Evolutionary conservation across 805 yeast species (phyloP), one percentile per base, ranked within the genome.

Genomic region (Candida loeiensis): DNA sequence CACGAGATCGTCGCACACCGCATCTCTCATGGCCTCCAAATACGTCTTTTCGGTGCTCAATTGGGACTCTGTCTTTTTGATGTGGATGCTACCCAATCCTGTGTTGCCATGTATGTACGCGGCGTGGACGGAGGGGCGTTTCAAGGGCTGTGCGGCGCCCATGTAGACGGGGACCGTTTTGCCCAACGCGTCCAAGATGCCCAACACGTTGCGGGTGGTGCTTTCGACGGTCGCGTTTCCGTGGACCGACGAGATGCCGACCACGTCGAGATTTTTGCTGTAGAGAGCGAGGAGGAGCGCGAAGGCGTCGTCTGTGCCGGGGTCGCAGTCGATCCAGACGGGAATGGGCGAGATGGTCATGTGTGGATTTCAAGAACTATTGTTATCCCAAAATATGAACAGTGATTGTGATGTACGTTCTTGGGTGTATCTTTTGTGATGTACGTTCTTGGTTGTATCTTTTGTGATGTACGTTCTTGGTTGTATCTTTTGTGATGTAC

Each of bases 241-340:
- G 53, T 79, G 82, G 16, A 81, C 82, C 0, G 91, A 80, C 21
- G 88, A 79, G n/a, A 85, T 70, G 2, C 93, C 95, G 3, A 79
- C 49, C 7, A 85, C 58, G 12, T 75, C 58, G 59, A 78, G 76
- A 18, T 70, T 61, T 0, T 87, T 85, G 46, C 79, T 74, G 52
- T 73, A 76, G 6, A 77, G 64, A 0, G 86, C 78, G 18, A 88
- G 47, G 7, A 85, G 62, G 6, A 88, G 68, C 3, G 93, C 95
- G 33, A 85, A 73, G 1, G 85, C 82, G 52, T 88, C 96, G 54
- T 88, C 96, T 53, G 84, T 93, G 1, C 96, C 95, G 0, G 95
- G 95, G 55, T 88, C 96, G 59, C 96, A 88, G 61, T 88, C 96
- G 9, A 88, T 59, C 95, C 95, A 88, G 4, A 88, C 53, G 0